phyloP scores from a whole-genome alignment of 192 early-diverging fungal genomes.

The Umbelopsis sp. region DNA sequence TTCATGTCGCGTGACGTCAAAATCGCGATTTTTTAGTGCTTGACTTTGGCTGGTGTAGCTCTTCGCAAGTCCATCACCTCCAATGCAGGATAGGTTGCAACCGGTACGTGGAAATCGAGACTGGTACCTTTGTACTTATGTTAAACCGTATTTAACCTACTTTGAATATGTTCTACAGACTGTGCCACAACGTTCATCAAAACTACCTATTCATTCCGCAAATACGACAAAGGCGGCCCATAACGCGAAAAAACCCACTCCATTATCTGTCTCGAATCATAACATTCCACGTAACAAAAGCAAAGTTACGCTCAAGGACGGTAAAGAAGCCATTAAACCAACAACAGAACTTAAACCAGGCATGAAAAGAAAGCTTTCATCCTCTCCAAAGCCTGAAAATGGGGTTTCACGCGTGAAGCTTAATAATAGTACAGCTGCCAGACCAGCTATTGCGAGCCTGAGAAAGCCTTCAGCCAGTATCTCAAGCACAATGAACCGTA shows the following conservation, averaged over 20 bases:
- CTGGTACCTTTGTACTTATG: background rate
- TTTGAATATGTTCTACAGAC: background rate
- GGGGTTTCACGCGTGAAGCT: constrained; percentile 7
- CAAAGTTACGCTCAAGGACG: background rate
- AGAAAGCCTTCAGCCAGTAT: background rate
- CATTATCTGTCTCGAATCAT: background rate
- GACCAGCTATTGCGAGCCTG: background rate
- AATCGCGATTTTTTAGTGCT: background rate
- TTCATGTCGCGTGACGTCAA: constrained; percentile 11
- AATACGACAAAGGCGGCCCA: background rate
- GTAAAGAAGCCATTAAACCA: background rate
- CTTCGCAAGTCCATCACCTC: background rate
- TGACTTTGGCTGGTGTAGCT: background rate
- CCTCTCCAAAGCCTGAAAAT: background rate
- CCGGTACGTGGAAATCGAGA: background rate
- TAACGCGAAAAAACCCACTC: constrained; percentile 8
- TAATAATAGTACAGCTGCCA: constrained; percentile 2
- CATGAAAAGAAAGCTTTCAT: constrained; percentile 10
- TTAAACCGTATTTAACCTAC: background rate
- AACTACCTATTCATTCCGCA: background rate
- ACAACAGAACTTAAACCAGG: background rate
- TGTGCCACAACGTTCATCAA: background rate
- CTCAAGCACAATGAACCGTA: background rate
- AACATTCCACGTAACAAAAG: background rate
- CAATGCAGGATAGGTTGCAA: constrained; percentile 3